Percentiles rank a stretch among this genome's conserved stretches.
These are phyloP conservation scores for Rossbeevera mucosa DNA, from an alignment of 768 basidiomycete genomes.

Conservation along the genomic window DNA sequence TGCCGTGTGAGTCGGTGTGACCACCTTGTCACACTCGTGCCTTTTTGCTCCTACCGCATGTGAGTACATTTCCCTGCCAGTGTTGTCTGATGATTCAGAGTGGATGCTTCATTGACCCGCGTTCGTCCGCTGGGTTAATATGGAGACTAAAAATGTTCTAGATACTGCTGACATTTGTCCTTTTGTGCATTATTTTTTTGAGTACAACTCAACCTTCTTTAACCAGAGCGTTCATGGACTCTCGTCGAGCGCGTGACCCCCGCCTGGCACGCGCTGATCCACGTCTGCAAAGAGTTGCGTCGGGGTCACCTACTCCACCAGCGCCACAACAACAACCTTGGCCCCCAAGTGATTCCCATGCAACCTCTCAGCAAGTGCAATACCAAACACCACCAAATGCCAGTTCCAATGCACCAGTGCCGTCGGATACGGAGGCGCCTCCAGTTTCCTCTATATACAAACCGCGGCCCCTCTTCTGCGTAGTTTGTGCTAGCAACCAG, in stretches of 20 bases:
- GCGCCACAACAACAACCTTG: constrained; percentile 24
- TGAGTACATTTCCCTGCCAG: constrained; percentile 16
- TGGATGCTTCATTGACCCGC: constrained; percentile 81
- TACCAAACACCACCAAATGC: constrained; percentile 13
- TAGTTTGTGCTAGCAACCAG: constrained; percentile 99
- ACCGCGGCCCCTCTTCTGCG: constrained; percentile 83
- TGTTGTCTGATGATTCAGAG: constrained; percentile 78
- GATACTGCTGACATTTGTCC: constrained; percentile 82
- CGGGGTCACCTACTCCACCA: constrained; percentile 33
- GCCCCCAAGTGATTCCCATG: constrained; percentile 15
- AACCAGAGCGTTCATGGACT: constrained; percentile 54
- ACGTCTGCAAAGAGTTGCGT: constrained; percentile 50
- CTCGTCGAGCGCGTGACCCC: constrained; percentile 75
- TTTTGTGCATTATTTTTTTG: constrained; percentile 15
- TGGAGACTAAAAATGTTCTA: constrained; percentile 81
- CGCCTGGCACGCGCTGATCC: constrained; percentile 70
- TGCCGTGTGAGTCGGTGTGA: too few species aligned
- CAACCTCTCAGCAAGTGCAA: constrained; percentile 14
- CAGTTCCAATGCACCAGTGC: background rate
- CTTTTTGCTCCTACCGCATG: constrained; percentile 4
- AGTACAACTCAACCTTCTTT: constrained; percentile 12
- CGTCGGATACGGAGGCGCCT: constrained; percentile 7
- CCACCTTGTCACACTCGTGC: constrained; percentile 4
- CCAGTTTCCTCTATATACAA: constrained; percentile 40
- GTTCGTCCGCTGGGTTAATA: constrained; percentile 50